These are phyloP conservation scores for Davidsoniella neocaledoniae DNA, from an alignment of 2,329 filamentous ascomycete species.

Conservation along the genomic window DNA sequence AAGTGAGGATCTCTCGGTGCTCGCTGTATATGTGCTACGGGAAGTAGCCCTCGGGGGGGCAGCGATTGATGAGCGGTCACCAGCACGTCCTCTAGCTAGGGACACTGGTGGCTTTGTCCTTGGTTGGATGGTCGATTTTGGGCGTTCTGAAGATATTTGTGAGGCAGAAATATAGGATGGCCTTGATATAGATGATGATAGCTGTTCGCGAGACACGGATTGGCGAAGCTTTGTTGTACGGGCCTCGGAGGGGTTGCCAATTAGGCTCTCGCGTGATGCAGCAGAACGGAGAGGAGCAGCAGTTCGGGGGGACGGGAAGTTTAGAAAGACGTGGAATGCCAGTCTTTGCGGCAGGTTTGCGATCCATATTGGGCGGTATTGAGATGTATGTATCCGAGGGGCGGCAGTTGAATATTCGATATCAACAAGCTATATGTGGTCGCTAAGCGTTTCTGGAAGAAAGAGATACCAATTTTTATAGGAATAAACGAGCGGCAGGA, in stretches of 20 bases:
- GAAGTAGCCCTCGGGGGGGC: background rate
- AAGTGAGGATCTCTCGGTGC: background rate
- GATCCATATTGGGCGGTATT: constrained; percentile 5
- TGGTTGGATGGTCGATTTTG: constrained; percentile 4
- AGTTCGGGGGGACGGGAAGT: constrained; percentile 11
- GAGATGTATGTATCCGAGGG: background rate
- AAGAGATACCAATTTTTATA: background rate
- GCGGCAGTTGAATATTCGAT: background rate
- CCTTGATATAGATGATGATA: constrained; percentile 1
- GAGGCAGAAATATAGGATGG: background rate
- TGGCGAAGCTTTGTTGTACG: constrained; percentile 10
- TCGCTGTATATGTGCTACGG: constrained; percentile 1
- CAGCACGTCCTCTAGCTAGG: constrained; percentile 4
- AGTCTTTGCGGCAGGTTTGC: constrained; percentile 8
- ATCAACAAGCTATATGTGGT: background rate
- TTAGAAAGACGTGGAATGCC: constrained; percentile 12
- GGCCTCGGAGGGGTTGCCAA: constrained; percentile 6
- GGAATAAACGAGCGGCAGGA: background rate
- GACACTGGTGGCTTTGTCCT: constrained; percentile 5
- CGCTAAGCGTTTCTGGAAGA: background rate
- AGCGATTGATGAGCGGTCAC: constrained; percentile 3
- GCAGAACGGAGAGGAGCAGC: constrained; percentile 3
- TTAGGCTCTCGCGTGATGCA: constrained; percentile 10
- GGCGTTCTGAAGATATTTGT: background rate
- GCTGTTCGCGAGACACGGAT: constrained; percentile 11